phyloP scores from a whole-genome alignment of 106 monocot genomes.

The Agapanthus africanus region DNA sequence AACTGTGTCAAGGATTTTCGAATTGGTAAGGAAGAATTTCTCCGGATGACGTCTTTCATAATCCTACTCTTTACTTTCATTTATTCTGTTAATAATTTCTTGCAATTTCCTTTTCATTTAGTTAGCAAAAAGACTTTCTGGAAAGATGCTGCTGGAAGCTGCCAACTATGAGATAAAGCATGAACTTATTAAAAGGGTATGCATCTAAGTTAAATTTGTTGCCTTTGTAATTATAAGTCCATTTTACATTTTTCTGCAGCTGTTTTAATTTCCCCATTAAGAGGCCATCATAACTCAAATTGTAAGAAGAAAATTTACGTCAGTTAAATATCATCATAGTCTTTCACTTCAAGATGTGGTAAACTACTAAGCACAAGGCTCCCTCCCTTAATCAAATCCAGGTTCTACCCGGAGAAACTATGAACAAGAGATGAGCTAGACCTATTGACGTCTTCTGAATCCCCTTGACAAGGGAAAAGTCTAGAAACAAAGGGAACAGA shows the following conservation, averaged over 20 bases:
- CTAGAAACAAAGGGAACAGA: too few relatives aligned
- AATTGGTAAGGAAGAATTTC: conserved; percentile 42
- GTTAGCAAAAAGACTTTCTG: conserved; percentile 74
- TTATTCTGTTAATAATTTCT: conserved; percentile 15
- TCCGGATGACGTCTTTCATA: background rate
- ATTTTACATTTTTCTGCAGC: background rate
- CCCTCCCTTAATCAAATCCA: too few relatives aligned
- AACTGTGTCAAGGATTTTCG: conserved; percentile 57
- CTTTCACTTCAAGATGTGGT: too few relatives aligned
- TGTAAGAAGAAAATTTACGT: background rate
- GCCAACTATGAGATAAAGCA: conserved; percentile 87
- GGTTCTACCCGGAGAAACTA: too few relatives aligned
- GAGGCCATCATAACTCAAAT: background rate
- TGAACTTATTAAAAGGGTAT: conserved; percentile 82
- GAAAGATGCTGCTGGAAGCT: conserved; percentile 81
- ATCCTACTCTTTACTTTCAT: conserved; percentile 4
- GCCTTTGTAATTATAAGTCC: background rate
- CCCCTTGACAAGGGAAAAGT: too few relatives aligned
- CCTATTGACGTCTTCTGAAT: too few relatives aligned
- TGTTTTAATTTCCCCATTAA: background rate
- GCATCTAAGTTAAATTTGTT: background rate
- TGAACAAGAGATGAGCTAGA: too few relatives aligned
- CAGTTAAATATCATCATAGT: background rate
- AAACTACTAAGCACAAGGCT: too few relatives aligned
- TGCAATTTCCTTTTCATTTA: conserved; percentile 21